Conservation (phyloP, 2,329 filamentous ascomycete species). For the Cytospora paraplurivora region DNA sequence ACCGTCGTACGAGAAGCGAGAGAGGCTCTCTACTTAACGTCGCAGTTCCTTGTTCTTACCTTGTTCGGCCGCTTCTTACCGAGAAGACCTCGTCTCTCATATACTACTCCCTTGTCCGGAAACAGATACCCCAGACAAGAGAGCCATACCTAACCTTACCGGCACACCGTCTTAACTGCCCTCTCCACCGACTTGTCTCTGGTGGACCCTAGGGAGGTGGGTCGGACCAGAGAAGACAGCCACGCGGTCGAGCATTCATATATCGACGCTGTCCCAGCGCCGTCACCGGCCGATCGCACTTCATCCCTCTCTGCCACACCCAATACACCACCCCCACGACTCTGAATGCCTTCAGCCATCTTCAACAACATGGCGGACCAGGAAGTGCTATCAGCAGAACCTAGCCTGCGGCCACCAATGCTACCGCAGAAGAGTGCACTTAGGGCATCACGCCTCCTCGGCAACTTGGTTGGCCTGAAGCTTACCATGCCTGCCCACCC, state of each 20-base stretch:
- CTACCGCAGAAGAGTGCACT: constrained; percentile 54
- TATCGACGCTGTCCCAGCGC: constrained; percentile 20
- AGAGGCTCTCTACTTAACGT: constrained; percentile 18
- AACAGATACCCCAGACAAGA: constrained; percentile 19
- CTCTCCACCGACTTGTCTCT: constrained; percentile 29
- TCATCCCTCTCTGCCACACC: constrained; percentile 4
- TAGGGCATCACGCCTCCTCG: constrained; percentile 50
- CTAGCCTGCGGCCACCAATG: constrained; percentile 42
- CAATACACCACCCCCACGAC: constrained; percentile 28
- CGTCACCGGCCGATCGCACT: constrained; percentile 22
- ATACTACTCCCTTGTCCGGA: constrained; percentile 29
- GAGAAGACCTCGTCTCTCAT: constrained; percentile 28
- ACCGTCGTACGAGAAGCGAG: constrained; percentile 15
- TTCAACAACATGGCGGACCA: constrained; percentile 30
- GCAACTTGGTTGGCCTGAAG: constrained; percentile 40
- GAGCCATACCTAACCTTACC: constrained; percentile 1
- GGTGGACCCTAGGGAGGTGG: constrained; percentile 29
- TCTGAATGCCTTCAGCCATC: constrained; percentile 30
- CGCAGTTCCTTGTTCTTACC: constrained; percentile 8
- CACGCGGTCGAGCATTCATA: constrained; percentile 26
- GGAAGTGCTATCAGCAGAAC: constrained; percentile 28
- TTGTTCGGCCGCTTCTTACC: constrained; percentile 15
- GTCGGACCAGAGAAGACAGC: constrained; percentile 22
- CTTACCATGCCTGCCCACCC: constrained; percentile 35
- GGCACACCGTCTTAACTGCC: constrained; percentile 14